These are phyloP conservation scores for Cadophora sp. DNA, from an alignment of 2,329 filamentous ascomycete genomes.

Conservation along the genomic window DNA sequence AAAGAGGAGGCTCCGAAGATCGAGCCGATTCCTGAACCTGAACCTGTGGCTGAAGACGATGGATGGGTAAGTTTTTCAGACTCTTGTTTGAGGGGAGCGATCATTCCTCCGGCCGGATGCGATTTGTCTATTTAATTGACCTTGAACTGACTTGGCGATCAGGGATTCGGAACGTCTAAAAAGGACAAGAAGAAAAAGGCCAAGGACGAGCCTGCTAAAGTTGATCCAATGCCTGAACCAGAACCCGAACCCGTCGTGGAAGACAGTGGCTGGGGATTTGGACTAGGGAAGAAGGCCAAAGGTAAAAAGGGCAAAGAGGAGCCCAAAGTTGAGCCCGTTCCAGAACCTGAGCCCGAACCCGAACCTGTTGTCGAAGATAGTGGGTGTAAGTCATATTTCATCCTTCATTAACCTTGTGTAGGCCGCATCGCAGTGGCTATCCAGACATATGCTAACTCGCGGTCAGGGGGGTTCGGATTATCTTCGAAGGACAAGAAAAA, in stretches of 20 bases:
- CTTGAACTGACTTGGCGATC: neutral
- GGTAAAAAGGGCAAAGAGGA: constrained; percentile 22
- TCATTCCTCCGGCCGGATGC: neutral
- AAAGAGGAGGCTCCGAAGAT: constrained; percentile 34
- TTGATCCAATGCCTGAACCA: constrained; percentile 20
- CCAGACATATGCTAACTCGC: constrained; percentile 17
- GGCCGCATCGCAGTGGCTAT: constrained; percentile 26
- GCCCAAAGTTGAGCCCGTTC: constrained; percentile 7
- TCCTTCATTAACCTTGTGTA: neutral
- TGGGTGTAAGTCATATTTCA: constrained; percentile 38
- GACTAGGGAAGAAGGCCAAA: constrained; percentile 9
- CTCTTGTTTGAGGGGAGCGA: neutral
- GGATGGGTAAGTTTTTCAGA: constrained; percentile 14
- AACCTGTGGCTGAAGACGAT: constrained; percentile 30
- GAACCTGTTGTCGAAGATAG: constrained; percentile 38
- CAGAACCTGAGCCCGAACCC: constrained; percentile 38
- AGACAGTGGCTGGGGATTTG: constrained; percentile 18
- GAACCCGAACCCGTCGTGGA: constrained; percentile 43
- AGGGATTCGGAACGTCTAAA: constrained; percentile 43
- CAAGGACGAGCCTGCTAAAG: constrained; percentile 3
- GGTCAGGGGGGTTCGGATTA: constrained; percentile 26
- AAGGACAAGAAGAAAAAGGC: constrained; percentile 22
- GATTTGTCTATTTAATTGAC: neutral
- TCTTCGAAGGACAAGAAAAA: constrained; percentile 53
- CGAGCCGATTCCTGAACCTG: constrained; percentile 42